Base-by-base conservation (phyloP, 225 moss, liverwort and hornwort species). In the Anthoceros angustus region DNA sequence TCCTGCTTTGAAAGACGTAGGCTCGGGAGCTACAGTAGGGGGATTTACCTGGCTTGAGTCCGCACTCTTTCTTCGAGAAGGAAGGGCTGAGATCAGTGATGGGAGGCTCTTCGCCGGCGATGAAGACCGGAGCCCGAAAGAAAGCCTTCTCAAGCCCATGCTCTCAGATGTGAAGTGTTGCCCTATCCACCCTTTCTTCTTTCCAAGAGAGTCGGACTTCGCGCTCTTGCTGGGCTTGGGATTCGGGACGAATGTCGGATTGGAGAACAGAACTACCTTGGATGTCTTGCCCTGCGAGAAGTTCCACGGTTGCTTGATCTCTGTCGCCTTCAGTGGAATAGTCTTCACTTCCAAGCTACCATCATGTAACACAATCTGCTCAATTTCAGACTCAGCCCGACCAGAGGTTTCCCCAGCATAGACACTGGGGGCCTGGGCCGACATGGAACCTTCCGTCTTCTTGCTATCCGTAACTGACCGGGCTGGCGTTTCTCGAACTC, bases 171-270 rank as follows among this genome's bases (percentile, higher is more conserved):
- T 55, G n/a, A 55, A 55, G 7, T 23, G 12, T 15, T 23, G 55
- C 55, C 55, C 55, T 55, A 55, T 55, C 55, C 55, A 55, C 18
- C n/a, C n/a, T 55, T 55, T 55, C n/a, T 18, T 55, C n/a, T 55
- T 18, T 20, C 7, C 55, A 32, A 1, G 2, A 32, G 32, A 32
- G 32, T 32, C 32, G 1, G 32, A 1, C 32, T 32, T 32, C 32
- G 32, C 1, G 32, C 32, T 32, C 55, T 55, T 55, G 55, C 0
- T 20, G n/a, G 18, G 55, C 55, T 55, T 55, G 5, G 55, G 12
- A 18, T 18, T 55, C 16, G 55, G 55, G 1, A 18, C 55, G 55
- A 55, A 55, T 18, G 55, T 55, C 55, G 55, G 55, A 55, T 55
- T 55, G 7, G 55, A 55, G 55, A 55, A 55, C 2, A 55, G 55